Conservation (phyloP, 257 asterid species). For the Gardenia jasminoides region DNA sequence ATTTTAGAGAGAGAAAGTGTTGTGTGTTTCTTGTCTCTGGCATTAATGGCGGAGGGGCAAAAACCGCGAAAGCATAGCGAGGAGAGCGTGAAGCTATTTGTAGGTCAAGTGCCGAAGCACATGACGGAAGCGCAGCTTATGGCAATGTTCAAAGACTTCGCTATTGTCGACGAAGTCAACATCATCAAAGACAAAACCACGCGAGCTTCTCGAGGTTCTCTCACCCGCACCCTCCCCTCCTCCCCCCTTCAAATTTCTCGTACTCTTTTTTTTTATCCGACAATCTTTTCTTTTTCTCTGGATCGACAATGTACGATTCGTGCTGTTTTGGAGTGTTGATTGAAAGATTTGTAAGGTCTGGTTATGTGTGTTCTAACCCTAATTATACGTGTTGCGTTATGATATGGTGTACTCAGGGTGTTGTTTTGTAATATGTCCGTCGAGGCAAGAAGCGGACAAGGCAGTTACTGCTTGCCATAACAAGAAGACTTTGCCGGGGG, state of each 20-base stretch:
- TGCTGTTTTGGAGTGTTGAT: conserved; percentile 7
- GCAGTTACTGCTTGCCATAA: conserved; percentile 78
- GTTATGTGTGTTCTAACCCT: conserved; percentile 35
- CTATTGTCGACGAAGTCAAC: conserved; percentile 85
- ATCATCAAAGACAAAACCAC: conserved; percentile 81
- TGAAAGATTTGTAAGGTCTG: conserved; percentile 19
- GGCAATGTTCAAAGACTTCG: conserved; percentile 62
- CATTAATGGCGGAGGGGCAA: conserved; percentile 72
- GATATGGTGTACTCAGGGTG: conserved; percentile 49
- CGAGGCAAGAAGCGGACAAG: conserved; percentile 96
- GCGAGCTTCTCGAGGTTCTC: conserved; percentile 88
- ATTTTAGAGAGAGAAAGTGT: conserved; percentile 14
- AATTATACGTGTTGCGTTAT: conserved; percentile 25
- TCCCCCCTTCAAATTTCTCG: background rate
- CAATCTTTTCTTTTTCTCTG: conserved; percentile 13
- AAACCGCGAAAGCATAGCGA: conserved; percentile 36
- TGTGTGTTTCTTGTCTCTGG: conserved; percentile 6
- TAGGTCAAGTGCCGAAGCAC: conserved; percentile 94
- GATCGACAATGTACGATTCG: conserved; percentile 55
- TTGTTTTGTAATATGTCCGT: conserved; percentile 84
- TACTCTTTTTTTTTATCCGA: background rate
- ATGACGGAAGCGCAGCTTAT: conserved; percentile 80
- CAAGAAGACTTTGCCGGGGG: conserved; percentile 87
- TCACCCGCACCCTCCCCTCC: background rate
- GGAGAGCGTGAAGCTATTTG: conserved; percentile 94